phyloP scores from a whole-genome alignment of 768 basidiomycete species.

The Paxillus rubicundulus region DNA sequence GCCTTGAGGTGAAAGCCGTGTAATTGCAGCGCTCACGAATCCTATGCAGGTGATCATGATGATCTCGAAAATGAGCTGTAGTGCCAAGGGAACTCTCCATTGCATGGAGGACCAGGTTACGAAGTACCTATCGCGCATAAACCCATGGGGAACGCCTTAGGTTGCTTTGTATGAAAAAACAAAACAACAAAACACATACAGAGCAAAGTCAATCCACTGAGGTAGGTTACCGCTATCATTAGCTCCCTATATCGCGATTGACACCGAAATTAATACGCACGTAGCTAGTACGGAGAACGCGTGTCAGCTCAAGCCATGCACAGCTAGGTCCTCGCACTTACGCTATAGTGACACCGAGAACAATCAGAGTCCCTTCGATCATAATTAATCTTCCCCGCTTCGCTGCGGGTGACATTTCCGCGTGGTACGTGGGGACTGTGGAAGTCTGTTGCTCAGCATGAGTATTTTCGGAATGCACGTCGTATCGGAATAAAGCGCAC shows the following conservation, averaged over 20 bases:
- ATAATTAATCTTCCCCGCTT: slow-evolving; percentile 61
- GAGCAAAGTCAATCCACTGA: slow-evolving; percentile 63
- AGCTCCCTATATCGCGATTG: neutral
- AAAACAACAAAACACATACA: slow-evolving; percentile 36
- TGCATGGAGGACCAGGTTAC: slow-evolving; percentile 48
- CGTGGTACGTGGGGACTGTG: slow-evolving; percentile 62
- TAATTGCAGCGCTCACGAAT: slow-evolving; percentile 26
- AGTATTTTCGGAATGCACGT: too few species aligned
- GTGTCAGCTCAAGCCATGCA: too few species aligned
- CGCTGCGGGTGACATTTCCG: slow-evolving; percentile 62
- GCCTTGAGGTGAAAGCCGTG: neutral
- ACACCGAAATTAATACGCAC: slow-evolving; percentile 1
- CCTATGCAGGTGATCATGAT: slow-evolving; percentile 35
- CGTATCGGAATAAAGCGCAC: too few species aligned
- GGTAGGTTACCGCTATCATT: neutral
- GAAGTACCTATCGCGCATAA: slow-evolving; percentile 42
- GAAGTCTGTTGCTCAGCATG: slow-evolving; percentile 43
- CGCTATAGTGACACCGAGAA: slow-evolving; percentile 62
- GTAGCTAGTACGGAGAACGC: slow-evolving; percentile 9
- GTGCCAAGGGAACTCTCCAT: slow-evolving; percentile 47
- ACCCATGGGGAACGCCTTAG: too few species aligned
- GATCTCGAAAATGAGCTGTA: slow-evolving; percentile 40
- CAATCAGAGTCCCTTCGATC: slow-evolving; percentile 63
- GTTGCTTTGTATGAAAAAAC: too few species aligned
- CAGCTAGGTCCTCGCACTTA: slow-evolving; percentile 32